phyloP scores from a whole-genome alignment of 2,329 filamentous ascomycete species.

The Colletotrichum tabaci region DNA sequence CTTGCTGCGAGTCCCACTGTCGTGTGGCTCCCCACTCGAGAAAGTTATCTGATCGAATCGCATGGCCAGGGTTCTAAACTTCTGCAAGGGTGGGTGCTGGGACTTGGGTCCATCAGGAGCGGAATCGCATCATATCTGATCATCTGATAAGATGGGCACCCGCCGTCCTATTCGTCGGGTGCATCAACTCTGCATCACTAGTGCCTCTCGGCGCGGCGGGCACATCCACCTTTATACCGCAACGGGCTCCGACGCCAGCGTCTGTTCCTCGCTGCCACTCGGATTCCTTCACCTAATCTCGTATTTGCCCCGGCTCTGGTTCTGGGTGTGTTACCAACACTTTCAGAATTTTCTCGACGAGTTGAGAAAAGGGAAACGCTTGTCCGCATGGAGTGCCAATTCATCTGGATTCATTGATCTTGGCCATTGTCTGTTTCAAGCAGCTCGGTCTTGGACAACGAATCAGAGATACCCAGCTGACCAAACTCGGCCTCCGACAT shows the following conservation, averaged over 20 bases:
- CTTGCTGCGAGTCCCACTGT: constrained; percentile 11
- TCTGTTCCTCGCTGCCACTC: constrained; percentile 9
- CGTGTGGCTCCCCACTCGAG: constrained; percentile 30
- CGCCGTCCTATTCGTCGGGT: constrained; percentile 21
- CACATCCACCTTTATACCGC: constrained; percentile 12
- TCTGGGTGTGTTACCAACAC: neutral
- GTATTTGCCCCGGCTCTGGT: constrained; percentile 25
- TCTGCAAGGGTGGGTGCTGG: neutral
- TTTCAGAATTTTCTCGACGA: neutral
- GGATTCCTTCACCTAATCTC: constrained; percentile 1
- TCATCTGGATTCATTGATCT: constrained; percentile 15
- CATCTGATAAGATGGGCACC: constrained; percentile 44
- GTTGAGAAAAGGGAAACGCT: constrained; percentile 14
- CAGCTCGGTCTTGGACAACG: neutral
- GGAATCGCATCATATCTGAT: constrained; percentile 43
- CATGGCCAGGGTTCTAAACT: neutral
- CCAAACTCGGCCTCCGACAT: constrained; percentile 27
- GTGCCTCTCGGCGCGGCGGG: constrained; percentile 30
- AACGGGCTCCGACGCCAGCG: neutral
- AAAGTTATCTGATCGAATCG: constrained; percentile 38
- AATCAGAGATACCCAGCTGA: neutral
- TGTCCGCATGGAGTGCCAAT: constrained; percentile 19
- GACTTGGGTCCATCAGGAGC: constrained; percentile 21
- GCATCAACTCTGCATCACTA: constrained; percentile 33
- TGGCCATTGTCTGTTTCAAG: constrained; percentile 26